phyloP scores from a whole-genome alignment of 495 filamentous ascomycete species.

The Chaetomium fimeti region DNA sequence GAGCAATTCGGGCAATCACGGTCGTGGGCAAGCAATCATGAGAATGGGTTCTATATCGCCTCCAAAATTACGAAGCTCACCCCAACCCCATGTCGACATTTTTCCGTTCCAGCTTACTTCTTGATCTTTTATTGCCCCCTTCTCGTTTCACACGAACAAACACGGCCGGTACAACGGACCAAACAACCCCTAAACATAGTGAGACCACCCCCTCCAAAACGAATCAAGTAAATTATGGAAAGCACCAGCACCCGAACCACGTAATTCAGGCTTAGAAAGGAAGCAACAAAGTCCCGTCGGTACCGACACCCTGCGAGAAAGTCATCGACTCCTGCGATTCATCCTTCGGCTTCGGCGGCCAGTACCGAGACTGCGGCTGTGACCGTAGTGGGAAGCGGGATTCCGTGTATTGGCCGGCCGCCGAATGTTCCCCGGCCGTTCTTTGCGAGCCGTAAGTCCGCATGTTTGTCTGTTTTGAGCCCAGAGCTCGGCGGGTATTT shows the following conservation, averaged over 20 bases:
- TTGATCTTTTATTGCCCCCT: not conserved
- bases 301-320: conserved; percentile 13
- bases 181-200: not conserved
- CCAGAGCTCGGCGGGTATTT: not conserved
- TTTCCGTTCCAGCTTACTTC: not conserved
- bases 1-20: too few species aligned
- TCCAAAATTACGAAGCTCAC: too few species aligned
- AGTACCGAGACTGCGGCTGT: conserved; percentile 19
- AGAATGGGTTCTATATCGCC: too few species aligned
- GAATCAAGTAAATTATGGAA: conserved; percentile 9
- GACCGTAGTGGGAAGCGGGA: not conserved
- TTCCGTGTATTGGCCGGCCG: not conserved
- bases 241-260: not conserved
- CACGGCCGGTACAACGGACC: conserved; percentile 9
- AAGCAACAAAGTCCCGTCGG: not conserved
- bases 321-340: conserved; percentile 20
- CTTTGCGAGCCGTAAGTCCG: conserved; percentile 22
- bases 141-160: not conserved
- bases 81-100: too few species aligned
- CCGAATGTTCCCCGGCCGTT: not conserved
- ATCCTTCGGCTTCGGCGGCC: conserved; percentile 9
- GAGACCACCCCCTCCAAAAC: not conserved
- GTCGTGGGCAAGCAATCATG: too few species aligned
- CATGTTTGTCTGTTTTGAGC: not conserved
- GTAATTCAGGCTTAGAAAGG: not conserved